phyloP scores from a whole-genome alignment of 805 yeast species.

The Diddensiella santjacobensis region DNA sequence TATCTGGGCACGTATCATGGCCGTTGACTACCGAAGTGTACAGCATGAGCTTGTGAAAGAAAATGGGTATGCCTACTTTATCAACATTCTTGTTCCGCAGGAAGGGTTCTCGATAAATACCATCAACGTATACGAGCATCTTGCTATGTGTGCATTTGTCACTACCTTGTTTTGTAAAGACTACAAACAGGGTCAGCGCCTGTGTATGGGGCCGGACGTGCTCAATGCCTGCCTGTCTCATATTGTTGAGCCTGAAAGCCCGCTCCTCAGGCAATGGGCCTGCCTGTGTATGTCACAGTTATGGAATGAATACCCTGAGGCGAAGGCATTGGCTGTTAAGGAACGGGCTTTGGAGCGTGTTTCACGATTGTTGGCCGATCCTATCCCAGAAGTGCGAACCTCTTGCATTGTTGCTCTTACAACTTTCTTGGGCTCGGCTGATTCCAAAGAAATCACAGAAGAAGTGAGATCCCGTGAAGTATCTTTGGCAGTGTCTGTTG shows the following conservation, averaged over 20 bases:
- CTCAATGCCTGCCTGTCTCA: conserved; percentile 63
- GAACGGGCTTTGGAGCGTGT: conserved; percentile 59
- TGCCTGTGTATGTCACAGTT: conserved; percentile 71
- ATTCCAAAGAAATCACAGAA: conserved; percentile 13
- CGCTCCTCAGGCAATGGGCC: conserved; percentile 91
- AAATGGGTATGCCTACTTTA: conserved; percentile 83
- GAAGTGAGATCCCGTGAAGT: conserved; percentile 45
- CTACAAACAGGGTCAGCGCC: conserved; percentile 71
- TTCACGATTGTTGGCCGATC: conserved; percentile 60
- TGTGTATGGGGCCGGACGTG: conserved; percentile 72
- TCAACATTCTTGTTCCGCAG: conserved; percentile 59
- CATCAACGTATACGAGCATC: conserved; percentile 70
- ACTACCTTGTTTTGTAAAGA: conserved; percentile 80
- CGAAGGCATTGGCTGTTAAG: conserved; percentile 64
- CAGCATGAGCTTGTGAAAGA: conserved; percentile 92
- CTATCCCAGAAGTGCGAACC: conserved; percentile 92
- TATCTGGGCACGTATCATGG: conserved; percentile 97
- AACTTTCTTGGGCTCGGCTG: conserved; percentile 50
- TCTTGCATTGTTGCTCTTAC: conserved; percentile 74
- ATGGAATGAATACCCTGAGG: conserved; percentile 69
- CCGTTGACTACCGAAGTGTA: conserved; percentile 84
- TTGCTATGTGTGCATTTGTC: conserved; percentile 94
- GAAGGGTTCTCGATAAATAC: conserved; percentile 33
- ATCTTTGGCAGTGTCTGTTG: conserved; percentile 61
- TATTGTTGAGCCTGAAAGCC: conserved; percentile 70